A percentile compares a stretch with the other conserved stretches of the same genome.
Evolutionary conservation across 192 early-diverging fungal genomes (phyloP).

Genomic region (Backusella morwellensis): DNA sequence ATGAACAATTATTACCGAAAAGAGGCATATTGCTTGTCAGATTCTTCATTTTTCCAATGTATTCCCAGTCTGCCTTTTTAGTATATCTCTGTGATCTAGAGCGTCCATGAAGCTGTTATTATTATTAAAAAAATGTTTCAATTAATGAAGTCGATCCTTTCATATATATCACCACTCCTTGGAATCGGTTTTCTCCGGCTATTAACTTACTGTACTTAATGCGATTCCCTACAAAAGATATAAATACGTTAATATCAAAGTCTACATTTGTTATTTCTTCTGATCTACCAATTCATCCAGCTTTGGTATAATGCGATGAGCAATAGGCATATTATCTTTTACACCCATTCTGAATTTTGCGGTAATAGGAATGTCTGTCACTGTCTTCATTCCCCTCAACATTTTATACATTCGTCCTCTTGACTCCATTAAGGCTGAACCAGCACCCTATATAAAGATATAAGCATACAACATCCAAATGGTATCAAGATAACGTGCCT

Average conservation of each 20-base stretch:
- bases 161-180: neutral
- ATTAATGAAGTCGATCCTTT: neutral
- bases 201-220: conserved; percentile 51
- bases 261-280: neutral
- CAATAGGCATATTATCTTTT: conserved; percentile 56
- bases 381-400: conserved; percentile 66
- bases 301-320: conserved; percentile 70
- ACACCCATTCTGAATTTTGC: conserved; percentile 89
- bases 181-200: neutral
- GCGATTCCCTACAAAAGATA: conserved; percentile 43
- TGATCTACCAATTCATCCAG: conserved; percentile 54
- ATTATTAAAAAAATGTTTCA: neutral
- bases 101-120: conserved; percentile 76
- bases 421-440: conserved; percentile 76
- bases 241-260: neutral
- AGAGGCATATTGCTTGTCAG: conserved; percentile 47
- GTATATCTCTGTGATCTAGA: conserved; percentile 92
- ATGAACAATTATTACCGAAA: conserved; percentile 39
- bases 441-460: conserved; percentile 57
- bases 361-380: conserved; percentile 79
- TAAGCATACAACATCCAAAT: too few species aligned
- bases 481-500: neutral
- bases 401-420: conserved; percentile 71
- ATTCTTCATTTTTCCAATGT: conserved; percentile 66
- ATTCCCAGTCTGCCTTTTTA: conserved; percentile 88